Percentiles rank a stretch among this genome's conserved stretches.
These are phyloP conservation scores for Corymbia calophylla DNA, from an alignment of 441 rosid species.

Conservation along the genomic window DNA sequence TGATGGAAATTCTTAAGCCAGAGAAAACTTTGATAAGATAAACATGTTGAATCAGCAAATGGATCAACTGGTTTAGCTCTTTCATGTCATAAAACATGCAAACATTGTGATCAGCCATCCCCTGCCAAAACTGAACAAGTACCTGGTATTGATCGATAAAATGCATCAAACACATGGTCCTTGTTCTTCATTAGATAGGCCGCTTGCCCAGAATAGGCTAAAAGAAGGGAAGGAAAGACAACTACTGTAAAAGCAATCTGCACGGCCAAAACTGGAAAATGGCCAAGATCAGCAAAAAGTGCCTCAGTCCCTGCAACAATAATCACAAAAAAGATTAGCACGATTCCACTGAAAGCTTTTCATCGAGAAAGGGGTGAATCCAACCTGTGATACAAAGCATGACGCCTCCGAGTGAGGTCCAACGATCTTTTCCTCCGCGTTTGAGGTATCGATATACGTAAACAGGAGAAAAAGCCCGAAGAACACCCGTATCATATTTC, in stretches of 20 bases:
- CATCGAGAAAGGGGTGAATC: background rate
- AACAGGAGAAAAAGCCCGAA: conserved; percentile 24
- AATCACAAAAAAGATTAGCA: background rate
- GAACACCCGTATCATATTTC: conserved; percentile 16
- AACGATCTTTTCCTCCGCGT: conserved; percentile 11
- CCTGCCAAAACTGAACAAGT: background rate
- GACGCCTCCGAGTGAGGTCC: conserved; percentile 21
- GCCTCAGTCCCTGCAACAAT: background rate
- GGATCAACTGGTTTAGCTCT: background rate
- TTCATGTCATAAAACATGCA: background rate
- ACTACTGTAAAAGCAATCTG: conserved; percentile 8
- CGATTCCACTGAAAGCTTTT: background rate
- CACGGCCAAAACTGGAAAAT: conserved; percentile 5
- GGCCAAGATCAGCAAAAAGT: conserved; percentile 5
- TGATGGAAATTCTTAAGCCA: background rate
- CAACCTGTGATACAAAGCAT: conserved; percentile 27
- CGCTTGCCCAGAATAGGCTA: conserved; percentile 12
- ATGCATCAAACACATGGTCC: background rate
- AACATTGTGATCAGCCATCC: background rate
- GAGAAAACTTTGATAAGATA: background rate
- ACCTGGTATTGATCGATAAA: conserved; percentile 9
- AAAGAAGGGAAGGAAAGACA: conserved; percentile 10
- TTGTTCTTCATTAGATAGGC: conserved; percentile 3
- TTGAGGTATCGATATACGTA: conserved; percentile 11
- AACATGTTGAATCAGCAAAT: background rate